Conservation (phyloP, 257 asterid genomes). For the Plectranthus barbatus region DNA sequence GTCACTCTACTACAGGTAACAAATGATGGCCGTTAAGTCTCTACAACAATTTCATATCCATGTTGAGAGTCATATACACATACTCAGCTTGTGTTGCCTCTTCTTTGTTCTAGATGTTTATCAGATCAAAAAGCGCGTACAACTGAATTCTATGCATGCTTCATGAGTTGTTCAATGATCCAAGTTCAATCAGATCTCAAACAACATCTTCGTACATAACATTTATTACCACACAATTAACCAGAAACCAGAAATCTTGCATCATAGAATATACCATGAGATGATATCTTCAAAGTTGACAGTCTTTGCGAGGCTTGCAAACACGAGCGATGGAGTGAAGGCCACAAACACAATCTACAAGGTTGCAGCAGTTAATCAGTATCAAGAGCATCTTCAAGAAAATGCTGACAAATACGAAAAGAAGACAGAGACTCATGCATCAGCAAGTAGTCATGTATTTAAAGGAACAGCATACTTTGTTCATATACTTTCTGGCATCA, state of each 20-base stretch:
- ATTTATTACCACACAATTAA: no score
- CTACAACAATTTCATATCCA: neutral
- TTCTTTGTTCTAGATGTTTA: no score
- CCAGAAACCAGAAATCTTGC: neutral
- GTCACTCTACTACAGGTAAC: neutral
- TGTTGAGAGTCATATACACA: neutral
- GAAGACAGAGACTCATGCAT: no score
- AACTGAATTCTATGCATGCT: neutral
- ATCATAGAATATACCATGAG: constrained; percentile 38
- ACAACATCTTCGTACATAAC: no score
- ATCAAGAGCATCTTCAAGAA: neutral
- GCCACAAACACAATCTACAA: constrained; percentile 60
- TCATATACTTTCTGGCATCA: constrained; percentile 63
- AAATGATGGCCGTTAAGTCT: neutral
- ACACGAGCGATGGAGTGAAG: constrained; percentile 70
- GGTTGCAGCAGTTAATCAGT: neutral
- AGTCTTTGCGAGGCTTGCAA: constrained; percentile 55
- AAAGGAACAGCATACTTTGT: constrained; percentile 39
- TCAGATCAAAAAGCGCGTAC: neutral
- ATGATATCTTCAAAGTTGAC: constrained; percentile 62
- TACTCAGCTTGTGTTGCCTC: no score
- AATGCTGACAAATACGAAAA: no score
- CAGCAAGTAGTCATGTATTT: neutral
- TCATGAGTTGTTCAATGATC: neutral
- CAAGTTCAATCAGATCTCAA: no score